Evolutionary conservation across 2,329 filamentous ascomycete genomes (phyloP), one percentile per base, ranked within the genome.

Genomic region (Parasarocladium wereldwijsianum): DNA sequence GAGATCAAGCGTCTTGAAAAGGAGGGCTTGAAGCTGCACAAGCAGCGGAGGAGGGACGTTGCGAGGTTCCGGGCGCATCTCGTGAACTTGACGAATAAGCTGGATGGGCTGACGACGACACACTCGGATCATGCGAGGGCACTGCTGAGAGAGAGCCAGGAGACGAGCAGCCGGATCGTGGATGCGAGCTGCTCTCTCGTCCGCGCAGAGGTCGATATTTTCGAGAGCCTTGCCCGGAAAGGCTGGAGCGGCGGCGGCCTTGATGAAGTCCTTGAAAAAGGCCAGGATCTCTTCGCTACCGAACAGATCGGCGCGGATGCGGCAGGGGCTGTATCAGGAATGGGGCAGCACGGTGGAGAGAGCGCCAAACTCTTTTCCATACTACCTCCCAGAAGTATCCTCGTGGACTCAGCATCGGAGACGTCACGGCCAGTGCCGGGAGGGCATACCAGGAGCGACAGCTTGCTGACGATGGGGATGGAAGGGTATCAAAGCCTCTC

Each of bases 191-290:
- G 72, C 42, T 71, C 67, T 36, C 59, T 79, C 8, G 73, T 77
- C 9, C 58, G 74, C 12, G 74, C 74, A 32, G 74, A 79, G 51
- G 68, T 79, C 13, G 74, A 79, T 49, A 78, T 79, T 17, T 77
- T 76, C 34, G 74, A 79, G 53, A 60, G 66, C 15, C 52, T 79
- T 15, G 73, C 74, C 13, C 55, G 71, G 35, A 79, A 79, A 42
- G 74, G 74, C 6, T 78, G 73, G 74, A 66, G 57, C 13, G 74
- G 74, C 21, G 74, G 73, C 17, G 74, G 74, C 0, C 52, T 79
- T 17, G 74, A 78, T 35, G 73, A 77, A 19, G 50, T 79, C 4
- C 53, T 79, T 3, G 73, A 78, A 35, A 69, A 65, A 42, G 74
- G 72, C 7, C 58, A 61, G 20, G 74, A 79, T 43, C 50, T 77